Evolutionary conservation across 2,329 filamentous ascomycete species (phyloP).

Genomic region (Aspergillus pseudoglaucus): DNA sequence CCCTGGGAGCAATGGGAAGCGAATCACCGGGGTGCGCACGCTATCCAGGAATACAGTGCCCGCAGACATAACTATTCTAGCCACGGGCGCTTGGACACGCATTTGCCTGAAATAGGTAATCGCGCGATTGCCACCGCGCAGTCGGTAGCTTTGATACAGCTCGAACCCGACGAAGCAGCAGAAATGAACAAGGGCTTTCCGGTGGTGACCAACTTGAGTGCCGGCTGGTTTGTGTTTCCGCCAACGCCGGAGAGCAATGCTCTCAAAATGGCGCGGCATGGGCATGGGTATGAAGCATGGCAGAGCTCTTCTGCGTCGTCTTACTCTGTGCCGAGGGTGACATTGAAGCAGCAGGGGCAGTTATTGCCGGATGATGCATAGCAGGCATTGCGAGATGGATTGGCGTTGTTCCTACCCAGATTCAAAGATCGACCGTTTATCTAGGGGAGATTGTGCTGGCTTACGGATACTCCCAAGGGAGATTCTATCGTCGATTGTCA

Average conservation of each 20-base stretch:
- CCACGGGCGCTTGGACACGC: conserved; percentile 77
- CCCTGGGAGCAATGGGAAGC: no score
- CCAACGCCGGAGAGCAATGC: conserved; percentile 40
- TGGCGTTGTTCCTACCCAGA: conserved; percentile 55
- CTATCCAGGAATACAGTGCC: conserved; percentile 19
- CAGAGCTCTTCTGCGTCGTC: conserved; percentile 6
- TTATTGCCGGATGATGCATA: conserved; percentile 48
- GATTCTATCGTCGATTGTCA: conserved; percentile 65
- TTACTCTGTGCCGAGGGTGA: neutral
- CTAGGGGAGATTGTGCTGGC: conserved; percentile 63
- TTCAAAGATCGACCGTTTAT: conserved; percentile 53
- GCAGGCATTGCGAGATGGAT: conserved; percentile 50
- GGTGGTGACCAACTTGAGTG: conserved; percentile 43
- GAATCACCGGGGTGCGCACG: no score
- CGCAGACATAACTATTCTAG: conserved; percentile 69
- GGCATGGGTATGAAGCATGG: conserved; percentile 50
- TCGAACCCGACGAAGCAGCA: conserved; percentile 62
- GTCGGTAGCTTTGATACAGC: conserved; percentile 64
- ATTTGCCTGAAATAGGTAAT: conserved; percentile 56
- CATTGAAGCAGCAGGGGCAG: conserved; percentile 14
- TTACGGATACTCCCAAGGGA: conserved; percentile 61
- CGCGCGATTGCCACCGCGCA: conserved; percentile 71
- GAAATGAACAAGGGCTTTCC: conserved; percentile 54
- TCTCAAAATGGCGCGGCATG: conserved; percentile 61
- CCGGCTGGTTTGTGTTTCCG: conserved; percentile 46